Evolutionary conservation across 129 eudicot genomes (phyloP), one percentile per base, ranked within the genome.

Genomic region (Lactuca saligna): DNA sequence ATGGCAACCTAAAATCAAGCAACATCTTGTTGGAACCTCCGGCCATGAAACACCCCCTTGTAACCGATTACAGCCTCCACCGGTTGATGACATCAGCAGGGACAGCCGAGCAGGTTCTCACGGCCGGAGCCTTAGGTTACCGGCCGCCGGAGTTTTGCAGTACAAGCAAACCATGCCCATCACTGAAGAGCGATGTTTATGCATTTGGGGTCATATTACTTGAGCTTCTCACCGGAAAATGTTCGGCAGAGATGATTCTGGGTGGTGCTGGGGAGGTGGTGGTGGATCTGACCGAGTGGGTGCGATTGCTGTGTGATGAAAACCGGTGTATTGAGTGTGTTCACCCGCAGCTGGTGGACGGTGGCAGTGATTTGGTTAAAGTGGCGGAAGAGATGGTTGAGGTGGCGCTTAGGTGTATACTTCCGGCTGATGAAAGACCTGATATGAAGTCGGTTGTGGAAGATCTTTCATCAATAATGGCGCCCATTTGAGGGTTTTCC

Each of bases 1-100:
- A 91, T 57, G 97, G 97, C 58, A 90, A 84, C 89, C 84, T 91
- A 61, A 91, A 91, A 81, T 85, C 97, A 61, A 78, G 90, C 60
- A 91, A 87, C 84, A 79, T 91, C 61, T 66, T 91, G 73, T 74
- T 91, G 38, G 78, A 91, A 71, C 78, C 80, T 39, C 83, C 86
- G 8, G 58, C 58, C 75, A 69, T 69, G 79, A 76, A 69, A 42
- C 79, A 75, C 61, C 83, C 81, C 3, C 80, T 88, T 49, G 42
- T 91, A 44, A 85, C 88, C 7, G 96, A 91, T 71, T 88, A 91
- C 78, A 82, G 90, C 54, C 97, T 91, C 68, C 97, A 91, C 70
- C 86, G 97, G n/a, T 61, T 87, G 15, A 73, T 91, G 82, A 88
- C 90, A 60, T 78, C 95, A 61, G 79, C 88, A 5, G 97, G 97